A percentile compares a stretch with the other conserved stretches of the same genome.
These are phyloP conservation scores for Coprinopsis sp. DNA, from an alignment of 768 basidiomycete species.

Conservation along the genomic window DNA sequence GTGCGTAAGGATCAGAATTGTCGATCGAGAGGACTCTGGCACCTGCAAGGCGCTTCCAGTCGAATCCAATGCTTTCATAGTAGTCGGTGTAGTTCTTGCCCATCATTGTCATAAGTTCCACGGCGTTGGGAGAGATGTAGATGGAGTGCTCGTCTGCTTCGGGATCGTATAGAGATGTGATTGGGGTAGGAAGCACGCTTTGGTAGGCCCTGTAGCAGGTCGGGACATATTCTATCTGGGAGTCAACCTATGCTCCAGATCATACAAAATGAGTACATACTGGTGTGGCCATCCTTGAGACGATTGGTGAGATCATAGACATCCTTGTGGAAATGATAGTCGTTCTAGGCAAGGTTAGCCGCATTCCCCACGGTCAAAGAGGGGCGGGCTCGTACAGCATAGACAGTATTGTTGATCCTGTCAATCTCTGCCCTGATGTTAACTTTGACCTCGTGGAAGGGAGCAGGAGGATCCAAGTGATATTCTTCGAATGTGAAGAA, in stretches of 20 bases:
- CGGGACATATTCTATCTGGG: slow-evolving; percentile 48
- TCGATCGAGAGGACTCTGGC: slow-evolving; percentile 52
- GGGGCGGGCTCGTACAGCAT: slow-evolving; percentile 29
- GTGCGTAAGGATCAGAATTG: slow-evolving; percentile 47
- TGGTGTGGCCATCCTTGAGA: slow-evolving; percentile 64
- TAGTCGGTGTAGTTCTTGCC: slow-evolving; percentile 42
- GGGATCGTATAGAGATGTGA: slow-evolving; percentile 35
- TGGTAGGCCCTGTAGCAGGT: slow-evolving; percentile 50
- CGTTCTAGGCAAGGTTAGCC: slow-evolving; percentile 36
- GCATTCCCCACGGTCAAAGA: background rate
- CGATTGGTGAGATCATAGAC: slow-evolving; percentile 51
- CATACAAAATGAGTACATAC: slow-evolving; percentile 26
- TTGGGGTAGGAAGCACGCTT: slow-evolving; percentile 53
- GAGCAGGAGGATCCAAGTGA: slow-evolving; percentile 45
- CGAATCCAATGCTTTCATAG: slow-evolving; percentile 45
- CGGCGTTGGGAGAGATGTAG: slow-evolving; percentile 52
- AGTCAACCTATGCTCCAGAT: background rate
- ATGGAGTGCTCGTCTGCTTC: slow-evolving; percentile 46
- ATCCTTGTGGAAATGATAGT: slow-evolving; percentile 60
- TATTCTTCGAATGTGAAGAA: slow-evolving; percentile 53
- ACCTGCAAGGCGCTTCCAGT: slow-evolving; percentile 59
- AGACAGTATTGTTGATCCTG: slow-evolving; percentile 44
- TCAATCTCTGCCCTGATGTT: slow-evolving; percentile 49
- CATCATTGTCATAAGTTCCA: slow-evolving; percentile 43
- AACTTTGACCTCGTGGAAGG: slow-evolving; percentile 51